These are phyloP conservation scores for Mytilinidion resinicola DNA, from an alignment of 495 filamentous ascomycete genomes.

Conservation along the genomic window DNA sequence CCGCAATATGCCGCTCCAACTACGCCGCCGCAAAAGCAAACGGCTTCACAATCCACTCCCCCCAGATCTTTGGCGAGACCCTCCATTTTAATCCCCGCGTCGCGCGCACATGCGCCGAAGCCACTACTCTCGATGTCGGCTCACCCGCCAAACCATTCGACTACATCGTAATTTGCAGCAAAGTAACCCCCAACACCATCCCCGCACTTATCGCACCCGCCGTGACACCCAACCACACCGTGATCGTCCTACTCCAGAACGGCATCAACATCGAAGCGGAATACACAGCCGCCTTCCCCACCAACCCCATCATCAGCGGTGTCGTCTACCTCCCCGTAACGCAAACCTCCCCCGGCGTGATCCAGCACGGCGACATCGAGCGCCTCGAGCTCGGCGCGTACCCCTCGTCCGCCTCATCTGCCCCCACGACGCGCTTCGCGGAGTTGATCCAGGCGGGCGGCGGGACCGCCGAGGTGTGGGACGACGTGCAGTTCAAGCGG, in stretches of 20 bases:
- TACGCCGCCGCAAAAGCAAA: slow-evolving; percentile 42
- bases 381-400: slow-evolving; percentile 44
- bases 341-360: slow-evolving; percentile 33
- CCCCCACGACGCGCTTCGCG: slow-evolving; percentile 34
- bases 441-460: slow-evolving; percentile 37
- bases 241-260: slow-evolving; percentile 51
- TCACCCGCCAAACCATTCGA: slow-evolving; percentile 36
- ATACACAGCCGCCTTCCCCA: slow-evolving; percentile 40
- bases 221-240: slow-evolving; percentile 36
- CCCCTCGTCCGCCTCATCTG: slow-evolving; percentile 32
- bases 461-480: slow-evolving; percentile 36
- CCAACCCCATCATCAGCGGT: slow-evolving; percentile 41
- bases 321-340: slow-evolving; percentile 47
- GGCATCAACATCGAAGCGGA: slow-evolving; percentile 50
- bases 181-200: slow-evolving; percentile 31
- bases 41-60: slow-evolving; percentile 49
- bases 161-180: slow-evolving; percentile 48
- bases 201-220: slow-evolving; percentile 41
- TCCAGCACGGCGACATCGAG: slow-evolving; percentile 34
- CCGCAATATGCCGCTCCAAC: slow-evolving; percentile 52
- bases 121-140: slow-evolving; percentile 3
- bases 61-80: slow-evolving; percentile 36
- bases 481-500: slow-evolving; percentile 47
- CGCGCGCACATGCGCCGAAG: slow-evolving; percentile 38
- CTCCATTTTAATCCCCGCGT: slow-evolving; percentile 39